phyloP scores from a whole-genome alignment of 768 basidiomycete species.

The Amanita fuliginea region DNA sequence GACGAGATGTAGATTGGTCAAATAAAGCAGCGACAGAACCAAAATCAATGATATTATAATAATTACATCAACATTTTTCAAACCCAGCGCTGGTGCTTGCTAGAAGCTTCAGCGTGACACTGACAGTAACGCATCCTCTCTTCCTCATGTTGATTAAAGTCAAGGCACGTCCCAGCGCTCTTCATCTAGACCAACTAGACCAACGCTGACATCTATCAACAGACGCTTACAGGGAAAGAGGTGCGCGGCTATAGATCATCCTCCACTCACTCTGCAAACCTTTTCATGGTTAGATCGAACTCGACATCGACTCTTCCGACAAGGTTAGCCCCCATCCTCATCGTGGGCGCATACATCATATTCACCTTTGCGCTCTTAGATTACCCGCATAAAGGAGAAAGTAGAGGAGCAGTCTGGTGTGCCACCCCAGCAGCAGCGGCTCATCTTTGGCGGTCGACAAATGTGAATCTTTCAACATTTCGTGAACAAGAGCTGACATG shows the following conservation, averaged over 20 bases:
- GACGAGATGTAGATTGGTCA: too few species aligned
- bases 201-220: not conserved
- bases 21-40: too few species aligned
- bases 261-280: constrained; percentile 3
- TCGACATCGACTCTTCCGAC: constrained; percentile 88
- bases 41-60: too few species aligned
- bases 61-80: too few species aligned
- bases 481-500: too few species aligned
- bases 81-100: too few species aligned
- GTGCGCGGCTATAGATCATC: constrained; percentile 27
- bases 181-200: not conserved
- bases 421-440: constrained; percentile 88
- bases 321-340: constrained; percentile 35
- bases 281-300: constrained; percentile 58
- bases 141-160: constrained; percentile 75
- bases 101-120: too few species aligned
- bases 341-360: not conserved
- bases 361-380: constrained; percentile 34
- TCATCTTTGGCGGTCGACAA: constrained; percentile 89
- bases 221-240: constrained; percentile 98
- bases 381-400: constrained; percentile 91
- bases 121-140: too few species aligned
- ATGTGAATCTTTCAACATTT: constrained; percentile 46
- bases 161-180: constrained; percentile 41
- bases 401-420: constrained; percentile 98